A percentile compares a stretch with the other conserved stretches of the same genome.
phyloP scores from a whole-genome alignment of 495 filamentous ascomycete species.

The Hypoxylon fragiforme region DNA sequence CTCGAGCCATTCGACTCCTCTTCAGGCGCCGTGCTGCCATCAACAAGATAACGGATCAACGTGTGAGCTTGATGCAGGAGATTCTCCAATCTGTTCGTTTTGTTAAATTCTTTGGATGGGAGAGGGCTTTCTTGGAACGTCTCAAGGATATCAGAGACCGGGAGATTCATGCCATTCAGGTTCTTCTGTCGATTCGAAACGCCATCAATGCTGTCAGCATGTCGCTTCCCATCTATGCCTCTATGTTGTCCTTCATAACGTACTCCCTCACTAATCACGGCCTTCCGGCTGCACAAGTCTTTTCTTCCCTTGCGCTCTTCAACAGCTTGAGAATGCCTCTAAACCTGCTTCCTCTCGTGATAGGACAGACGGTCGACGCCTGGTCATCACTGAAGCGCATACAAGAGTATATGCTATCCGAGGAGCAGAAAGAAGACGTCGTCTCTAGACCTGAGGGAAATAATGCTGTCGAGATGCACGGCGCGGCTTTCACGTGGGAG shows the following conservation, averaged over 20 bases:
- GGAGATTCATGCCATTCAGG: constrained; percentile 79
- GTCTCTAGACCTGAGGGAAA: constrained; percentile 61
- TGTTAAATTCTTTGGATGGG: constrained; percentile 97
- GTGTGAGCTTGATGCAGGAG: constrained; percentile 89
- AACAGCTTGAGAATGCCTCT: constrained; percentile 88
- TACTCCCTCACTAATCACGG: constrained; percentile 75
- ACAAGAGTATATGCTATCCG: constrained; percentile 81
- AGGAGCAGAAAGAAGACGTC: constrained; percentile 80
- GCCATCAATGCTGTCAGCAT: constrained; percentile 75
- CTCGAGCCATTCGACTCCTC: constrained; percentile 69
- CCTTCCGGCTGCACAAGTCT: constrained; percentile 75
- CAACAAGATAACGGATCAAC: constrained; percentile 90
- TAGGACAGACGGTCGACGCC: constrained; percentile 87
- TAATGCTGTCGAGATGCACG: constrained; percentile 70
- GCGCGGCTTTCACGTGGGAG: constrained; percentile 94
- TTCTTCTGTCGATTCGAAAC: constrained; percentile 78
- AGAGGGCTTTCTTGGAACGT: constrained; percentile 78
- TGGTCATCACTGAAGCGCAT: constrained; percentile 81
- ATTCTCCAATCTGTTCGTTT: constrained; percentile 89
- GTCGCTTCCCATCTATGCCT: constrained; percentile 85
- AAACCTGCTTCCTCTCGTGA: constrained; percentile 83
- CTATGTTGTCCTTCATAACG: constrained; percentile 94
- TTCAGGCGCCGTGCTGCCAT: constrained; percentile 72
- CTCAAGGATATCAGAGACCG: constrained; percentile 68
- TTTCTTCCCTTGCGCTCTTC: constrained; percentile 92